Evolutionary conservation across 208 protist genomes (phyloP).

Genomic region (Hexamita inflata): DNA sequence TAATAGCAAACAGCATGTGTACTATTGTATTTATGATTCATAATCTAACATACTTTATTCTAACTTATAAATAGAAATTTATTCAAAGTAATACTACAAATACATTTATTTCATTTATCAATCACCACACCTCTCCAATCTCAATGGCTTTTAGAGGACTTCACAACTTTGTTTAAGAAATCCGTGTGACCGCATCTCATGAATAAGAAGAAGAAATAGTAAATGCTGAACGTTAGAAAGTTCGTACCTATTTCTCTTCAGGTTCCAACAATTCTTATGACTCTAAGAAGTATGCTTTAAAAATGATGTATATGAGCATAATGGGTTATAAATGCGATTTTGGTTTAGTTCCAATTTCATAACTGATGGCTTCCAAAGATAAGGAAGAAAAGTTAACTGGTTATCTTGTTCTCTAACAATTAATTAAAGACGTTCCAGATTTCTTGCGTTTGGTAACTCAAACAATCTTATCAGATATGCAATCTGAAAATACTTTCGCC

Average conservation of each 20-base stretch:
- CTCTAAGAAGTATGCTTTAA: conserved; percentile 96
- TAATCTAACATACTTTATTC: too few relatives aligned
- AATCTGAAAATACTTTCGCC: conserved; percentile 63
- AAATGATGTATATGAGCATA: conserved; percentile 98
- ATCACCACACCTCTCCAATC: too few relatives aligned
- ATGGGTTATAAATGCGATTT: conserved; percentile 96
- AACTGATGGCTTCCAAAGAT: conserved; percentile 69
- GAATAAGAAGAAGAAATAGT: conserved; percentile 78
- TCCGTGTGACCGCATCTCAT: conserved; percentile 43
- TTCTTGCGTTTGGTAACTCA: conserved; percentile 89
- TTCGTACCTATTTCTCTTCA: conserved; percentile 82
- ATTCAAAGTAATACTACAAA: too few relatives aligned
- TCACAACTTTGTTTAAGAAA: conserved; percentile 30
- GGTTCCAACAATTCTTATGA: conserved; percentile 65
- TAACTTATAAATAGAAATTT: too few relatives aligned
- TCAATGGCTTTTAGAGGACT: conserved; percentile 37
- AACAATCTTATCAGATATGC: conserved; percentile 78
- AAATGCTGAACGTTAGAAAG: conserved; percentile 93
- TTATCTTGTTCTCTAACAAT: conserved; percentile 75
- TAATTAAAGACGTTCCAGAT: conserved; percentile 86
- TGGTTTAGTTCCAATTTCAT: conserved; percentile 93
- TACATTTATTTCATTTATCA: too few relatives aligned
- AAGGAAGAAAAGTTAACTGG: conserved; percentile 90
- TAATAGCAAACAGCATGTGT: too few relatives aligned
- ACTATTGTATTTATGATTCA: too few relatives aligned